phyloP scores from a whole-genome alignment of 176 grass and related monocot species.

The Poa pratensis region DNA sequence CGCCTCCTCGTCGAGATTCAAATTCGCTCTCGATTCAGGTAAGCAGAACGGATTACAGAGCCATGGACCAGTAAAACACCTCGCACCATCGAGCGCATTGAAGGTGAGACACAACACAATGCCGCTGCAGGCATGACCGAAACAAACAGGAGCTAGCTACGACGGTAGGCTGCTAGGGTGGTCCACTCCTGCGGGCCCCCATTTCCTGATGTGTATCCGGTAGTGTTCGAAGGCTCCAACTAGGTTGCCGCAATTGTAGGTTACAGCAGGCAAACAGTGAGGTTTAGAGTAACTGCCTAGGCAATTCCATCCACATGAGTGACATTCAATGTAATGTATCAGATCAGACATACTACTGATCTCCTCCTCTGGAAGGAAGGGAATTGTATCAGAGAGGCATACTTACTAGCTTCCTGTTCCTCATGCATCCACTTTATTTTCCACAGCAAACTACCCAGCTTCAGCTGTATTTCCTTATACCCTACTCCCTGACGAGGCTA shows the following conservation, averaged over 20 bases:
- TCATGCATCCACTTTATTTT: neutral
- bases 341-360: neutral
- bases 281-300: slow-evolving; percentile 34
- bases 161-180: too few species aligned
- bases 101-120: neutral
- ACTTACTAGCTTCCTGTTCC: neutral
- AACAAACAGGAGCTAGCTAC: neutral
- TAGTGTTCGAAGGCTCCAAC: neutral
- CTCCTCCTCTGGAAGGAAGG: neutral
- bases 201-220: too few species aligned
- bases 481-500: neutral
- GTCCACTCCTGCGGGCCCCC: too few species aligned
- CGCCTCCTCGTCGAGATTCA: neutral
- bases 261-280: slow-evolving; percentile 38
- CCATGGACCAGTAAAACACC: neutral
- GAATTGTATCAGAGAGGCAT: neutral
- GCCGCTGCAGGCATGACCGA: neutral
- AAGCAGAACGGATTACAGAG: neutral
- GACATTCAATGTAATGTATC: neutral
- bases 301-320: neutral
- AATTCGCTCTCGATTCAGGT: neutral
- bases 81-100: too few species aligned
- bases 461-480: neutral
- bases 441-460: neutral
- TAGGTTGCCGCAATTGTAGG: slow-evolving; percentile 14